Evolutionary conservation across 305 asterid genomes (phyloP).

Genomic region (Solanum aculeatissimum): DNA sequence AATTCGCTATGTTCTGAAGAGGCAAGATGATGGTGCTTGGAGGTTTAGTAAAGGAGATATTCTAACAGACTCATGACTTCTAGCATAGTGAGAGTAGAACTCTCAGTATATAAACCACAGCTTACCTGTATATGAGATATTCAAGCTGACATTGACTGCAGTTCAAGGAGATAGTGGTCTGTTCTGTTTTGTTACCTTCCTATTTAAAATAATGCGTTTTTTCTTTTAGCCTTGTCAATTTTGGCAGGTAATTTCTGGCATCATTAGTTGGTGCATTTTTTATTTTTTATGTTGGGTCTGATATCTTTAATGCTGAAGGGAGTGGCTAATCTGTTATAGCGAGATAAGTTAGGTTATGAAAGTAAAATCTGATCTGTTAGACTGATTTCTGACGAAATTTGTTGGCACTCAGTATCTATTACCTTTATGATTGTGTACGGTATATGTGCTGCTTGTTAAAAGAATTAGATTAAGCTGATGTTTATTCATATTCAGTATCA

Average conservation of each 20-base stretch:
- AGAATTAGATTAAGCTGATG: neutral
- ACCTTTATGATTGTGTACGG: neutral
- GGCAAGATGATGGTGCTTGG: constrained; percentile 84
- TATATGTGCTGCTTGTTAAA: neutral
- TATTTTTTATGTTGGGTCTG: neutral
- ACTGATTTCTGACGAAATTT: neutral
- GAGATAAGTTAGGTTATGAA: neutral
- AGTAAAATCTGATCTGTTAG: neutral
- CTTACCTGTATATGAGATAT: constrained; percentile 3
- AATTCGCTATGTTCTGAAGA: constrained; percentile 64
- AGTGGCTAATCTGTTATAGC: neutral
- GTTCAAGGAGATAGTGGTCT: neutral
- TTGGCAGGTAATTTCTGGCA: neutral
- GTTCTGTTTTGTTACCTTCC: neutral
- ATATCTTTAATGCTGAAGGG: neutral
- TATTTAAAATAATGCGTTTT: neutral
- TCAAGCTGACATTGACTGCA: neutral
- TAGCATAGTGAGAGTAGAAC: neutral
- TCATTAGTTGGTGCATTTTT: neutral
- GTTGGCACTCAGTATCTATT: neutral
- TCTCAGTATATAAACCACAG: constrained; percentile 2
- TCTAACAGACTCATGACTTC: constrained; percentile 34
- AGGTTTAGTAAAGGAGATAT: constrained; percentile 69
- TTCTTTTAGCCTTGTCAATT: neutral
- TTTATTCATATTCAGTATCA: neutral